A percentile compares a stretch with the other conserved stretches of the same genome.
Evolutionary conservation across 148 eudicot species (phyloP).

Genomic region (Pharnaceum exiguum): DNA sequence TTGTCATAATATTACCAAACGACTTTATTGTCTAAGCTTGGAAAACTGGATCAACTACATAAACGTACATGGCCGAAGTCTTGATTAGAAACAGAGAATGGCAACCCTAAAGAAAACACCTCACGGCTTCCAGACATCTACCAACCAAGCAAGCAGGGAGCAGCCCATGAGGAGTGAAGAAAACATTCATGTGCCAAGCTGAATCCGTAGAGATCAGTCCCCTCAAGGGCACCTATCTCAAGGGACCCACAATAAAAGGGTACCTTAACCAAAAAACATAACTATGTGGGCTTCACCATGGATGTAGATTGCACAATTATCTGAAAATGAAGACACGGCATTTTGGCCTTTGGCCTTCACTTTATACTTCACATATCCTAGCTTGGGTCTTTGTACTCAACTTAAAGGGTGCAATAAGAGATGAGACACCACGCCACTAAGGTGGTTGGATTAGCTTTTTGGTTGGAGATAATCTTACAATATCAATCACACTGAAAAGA

Average conservation of each 20-base stretch:
- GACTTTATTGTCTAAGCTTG: too few species aligned
- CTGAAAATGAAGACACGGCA: slow-evolving; percentile 1
- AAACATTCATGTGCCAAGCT: slow-evolving; percentile 12
- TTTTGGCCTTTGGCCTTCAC: slow-evolving; percentile 1
- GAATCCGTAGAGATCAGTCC: slow-evolving; percentile 12
- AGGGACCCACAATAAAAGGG: slow-evolving; percentile 5
- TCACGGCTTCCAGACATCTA: background rate
- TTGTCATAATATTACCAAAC: too few species aligned
- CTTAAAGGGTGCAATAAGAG: slow-evolving; percentile 9
- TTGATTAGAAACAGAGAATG: background rate
- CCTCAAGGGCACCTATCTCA: slow-evolving; percentile 4
- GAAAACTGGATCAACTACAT: too few species aligned
- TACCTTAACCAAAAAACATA: too few species aligned
- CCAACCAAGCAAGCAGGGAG: background rate
- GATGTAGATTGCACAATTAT: slow-evolving; percentile 16
- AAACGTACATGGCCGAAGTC: too few species aligned
- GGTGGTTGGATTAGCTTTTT: slow-evolving; percentile 12
- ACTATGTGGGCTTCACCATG: background rate
- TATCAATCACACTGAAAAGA: slow-evolving; percentile 8
- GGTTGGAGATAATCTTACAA: slow-evolving; percentile 8
- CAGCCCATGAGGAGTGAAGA: slow-evolving; percentile 3
- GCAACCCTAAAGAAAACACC: background rate
- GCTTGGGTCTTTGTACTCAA: slow-evolving; percentile 1
- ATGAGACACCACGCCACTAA: slow-evolving; percentile 2
- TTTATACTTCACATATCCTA: slow-evolving; percentile 14